phyloP scores from a whole-genome alignment of 1,284 basidiomycete species.

The Abortiporus biennis region DNA sequence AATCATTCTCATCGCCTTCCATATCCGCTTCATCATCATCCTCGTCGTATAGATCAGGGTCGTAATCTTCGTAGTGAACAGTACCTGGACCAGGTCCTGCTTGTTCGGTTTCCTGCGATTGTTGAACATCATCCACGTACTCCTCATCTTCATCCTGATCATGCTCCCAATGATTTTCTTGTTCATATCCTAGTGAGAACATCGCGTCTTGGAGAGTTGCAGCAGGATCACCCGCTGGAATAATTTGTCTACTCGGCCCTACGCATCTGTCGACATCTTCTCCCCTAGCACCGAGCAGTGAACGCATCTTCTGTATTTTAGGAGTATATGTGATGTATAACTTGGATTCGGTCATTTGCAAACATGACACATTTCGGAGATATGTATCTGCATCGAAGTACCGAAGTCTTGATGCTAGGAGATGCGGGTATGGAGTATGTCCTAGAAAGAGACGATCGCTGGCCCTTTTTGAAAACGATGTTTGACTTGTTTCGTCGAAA shows the following conservation, averaged over 20 bases:
- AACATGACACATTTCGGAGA: slow-evolving; percentile 39
- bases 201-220: no score
- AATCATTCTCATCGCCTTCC: not conserved
- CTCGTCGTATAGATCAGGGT: not conserved
- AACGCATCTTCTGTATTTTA: no score
- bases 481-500: not conserved
- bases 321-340: slow-evolving; percentile 22
- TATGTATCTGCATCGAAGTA: slow-evolving; percentile 29
- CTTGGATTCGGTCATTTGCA: slow-evolving; percentile 46
- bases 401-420: slow-evolving; percentile 29
- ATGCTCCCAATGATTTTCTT: no score
- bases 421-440: slow-evolving; percentile 16
- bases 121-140: not conserved
- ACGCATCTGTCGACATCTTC: not conserved
- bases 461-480: slow-evolving; percentile 13
- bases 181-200: no score
- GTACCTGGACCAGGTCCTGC: no score
- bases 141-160: not conserved
- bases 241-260: no score
- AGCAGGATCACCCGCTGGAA: no score
- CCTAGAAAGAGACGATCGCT: not conserved
- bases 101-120: no score
- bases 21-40: not conserved
- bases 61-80: not conserved
- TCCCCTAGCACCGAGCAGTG: no score